Conservation (phyloP, 345 rosid genomes). For the Brassica incana region DNA sequence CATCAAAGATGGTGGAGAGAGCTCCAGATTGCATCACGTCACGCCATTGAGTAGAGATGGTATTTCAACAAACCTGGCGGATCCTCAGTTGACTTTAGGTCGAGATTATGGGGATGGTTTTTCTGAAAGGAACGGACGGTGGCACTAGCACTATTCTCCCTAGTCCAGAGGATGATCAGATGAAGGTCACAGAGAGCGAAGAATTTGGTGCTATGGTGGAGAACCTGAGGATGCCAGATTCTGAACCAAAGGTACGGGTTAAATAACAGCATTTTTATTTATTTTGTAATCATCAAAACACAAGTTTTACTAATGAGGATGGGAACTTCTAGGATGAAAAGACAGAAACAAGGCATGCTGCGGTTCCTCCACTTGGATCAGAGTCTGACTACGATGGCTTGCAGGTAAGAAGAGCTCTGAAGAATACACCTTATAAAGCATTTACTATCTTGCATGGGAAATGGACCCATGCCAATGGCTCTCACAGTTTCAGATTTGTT, state of each 20-base stretch:
- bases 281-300: conserved; percentile 14
- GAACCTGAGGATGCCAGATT: conserved; percentile 52
- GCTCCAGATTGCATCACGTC: conserved; percentile 40
- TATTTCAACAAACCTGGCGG: conserved; percentile 40
- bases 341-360: conserved; percentile 48
- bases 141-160: conserved; percentile 35
- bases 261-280: conserved; percentile 30
- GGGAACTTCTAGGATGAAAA: conserved; percentile 57
- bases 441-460: neutral
- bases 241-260: conserved; percentile 60
- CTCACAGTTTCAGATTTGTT: conserved; percentile 9
- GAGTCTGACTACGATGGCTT: conserved; percentile 62
- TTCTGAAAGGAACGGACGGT: conserved; percentile 38
- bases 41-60: conserved; percentile 43
- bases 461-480: conserved; percentile 5
- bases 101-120: conserved; percentile 41
- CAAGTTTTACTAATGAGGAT: conserved; percentile 22
- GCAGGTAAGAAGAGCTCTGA: conserved; percentile 61
- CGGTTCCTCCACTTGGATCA: conserved; percentile 56
- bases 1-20: conserved; percentile 41
- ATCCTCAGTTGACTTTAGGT: conserved; percentile 50
- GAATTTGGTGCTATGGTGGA: conserved; percentile 68
- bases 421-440: conserved; percentile 13
- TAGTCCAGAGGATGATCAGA: conserved; percentile 38
- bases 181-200: conserved; percentile 56